Conservation (phyloP, 805 yeast genomes). For the Candida chauliodis region DNA sequence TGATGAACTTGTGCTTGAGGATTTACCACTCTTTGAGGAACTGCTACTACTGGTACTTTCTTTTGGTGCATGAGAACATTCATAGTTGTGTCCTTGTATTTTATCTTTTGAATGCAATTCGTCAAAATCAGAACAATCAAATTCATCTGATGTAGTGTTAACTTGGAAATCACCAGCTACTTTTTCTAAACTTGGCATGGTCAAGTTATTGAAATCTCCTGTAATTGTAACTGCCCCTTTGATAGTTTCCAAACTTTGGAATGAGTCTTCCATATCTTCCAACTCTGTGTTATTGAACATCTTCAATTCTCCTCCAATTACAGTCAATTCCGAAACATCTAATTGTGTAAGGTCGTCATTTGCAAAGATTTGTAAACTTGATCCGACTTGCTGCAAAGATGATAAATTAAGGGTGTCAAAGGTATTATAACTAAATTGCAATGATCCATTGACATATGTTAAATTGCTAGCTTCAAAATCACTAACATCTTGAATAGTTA, state of each 20-base stretch:
- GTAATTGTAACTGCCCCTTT: slow-evolving; percentile 39
- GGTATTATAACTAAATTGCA: slow-evolving; percentile 37
- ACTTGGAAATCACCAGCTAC: slow-evolving; percentile 42
- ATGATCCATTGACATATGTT: slow-evolving; percentile 38
- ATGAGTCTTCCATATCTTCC: slow-evolving; percentile 25
- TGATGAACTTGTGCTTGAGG: slow-evolving; percentile 10
- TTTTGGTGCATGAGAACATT: slow-evolving; percentile 24
- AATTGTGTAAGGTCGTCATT: slow-evolving; percentile 38
- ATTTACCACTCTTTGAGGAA: slow-evolving; percentile 12
- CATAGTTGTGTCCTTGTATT: slow-evolving; percentile 44
- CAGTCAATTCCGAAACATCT: slow-evolving; percentile 24
- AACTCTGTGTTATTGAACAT: slow-evolving; percentile 40
- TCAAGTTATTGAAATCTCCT: slow-evolving; percentile 37
- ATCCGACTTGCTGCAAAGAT: slow-evolving; percentile 32
- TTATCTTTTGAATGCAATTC: slow-evolving; percentile 26
- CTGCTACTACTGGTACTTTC: slow-evolving; percentile 14
- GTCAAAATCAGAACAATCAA: slow-evolving; percentile 34
- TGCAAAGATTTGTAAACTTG: slow-evolving; percentile 38
- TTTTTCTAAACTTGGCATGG: slow-evolving; percentile 32
- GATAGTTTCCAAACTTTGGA: slow-evolving; percentile 27
- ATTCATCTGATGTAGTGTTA: slow-evolving; percentile 31
- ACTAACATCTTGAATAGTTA: slow-evolving; percentile 40
- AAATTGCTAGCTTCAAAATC: slow-evolving; percentile 29
- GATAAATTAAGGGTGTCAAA: slow-evolving; percentile 29
- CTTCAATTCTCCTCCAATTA: slow-evolving; percentile 40